Conservation (phyloP, 169 alveolate genomes). For the Blepharisma undulans region DNA sequence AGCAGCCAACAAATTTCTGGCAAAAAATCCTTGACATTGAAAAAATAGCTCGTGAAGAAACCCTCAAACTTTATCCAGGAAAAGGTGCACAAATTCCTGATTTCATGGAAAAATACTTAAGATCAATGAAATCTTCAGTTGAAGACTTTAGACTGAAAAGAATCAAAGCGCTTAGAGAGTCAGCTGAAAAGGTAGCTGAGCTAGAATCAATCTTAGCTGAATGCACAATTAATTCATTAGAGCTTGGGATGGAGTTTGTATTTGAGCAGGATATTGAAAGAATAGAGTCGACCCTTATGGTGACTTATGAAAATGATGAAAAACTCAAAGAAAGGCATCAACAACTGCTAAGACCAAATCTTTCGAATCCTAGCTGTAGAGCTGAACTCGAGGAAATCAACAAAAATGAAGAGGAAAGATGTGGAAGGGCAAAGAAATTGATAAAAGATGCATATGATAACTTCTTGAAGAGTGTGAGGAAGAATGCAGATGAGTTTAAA, state of each 20-base stretch:
- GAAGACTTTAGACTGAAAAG: constrained; percentile 83
- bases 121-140: constrained; percentile 70
- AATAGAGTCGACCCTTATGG: constrained; percentile 48
- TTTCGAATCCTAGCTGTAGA: constrained; percentile 82
- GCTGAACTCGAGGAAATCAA: constrained; percentile 68
- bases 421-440: constrained; percentile 48
- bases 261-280: constrained; percentile 43
- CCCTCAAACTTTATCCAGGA: constrained; percentile 78
- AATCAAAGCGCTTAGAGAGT: constrained; percentile 79
- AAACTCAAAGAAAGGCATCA: constrained; percentile 56
- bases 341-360: constrained; percentile 78
- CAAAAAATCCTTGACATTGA: constrained; percentile 63
- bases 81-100: constrained; percentile 85
- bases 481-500: constrained; percentile 59
- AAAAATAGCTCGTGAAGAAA: constrained; percentile 69
- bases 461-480: constrained; percentile 63
- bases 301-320: constrained; percentile 48
- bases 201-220: constrained; percentile 66
- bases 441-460: constrained; percentile 64
- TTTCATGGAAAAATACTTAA: constrained; percentile 72
- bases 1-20: constrained; percentile 47
- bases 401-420: constrained; percentile 66
- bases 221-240: constrained; percentile 57
- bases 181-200: constrained; percentile 70
- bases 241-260: constrained; percentile 45